Evolutionary conservation across 495 filamentous ascomycete species (phyloP), one percentile per base, ranked within the genome.

Genomic region (Daldinia loculata): DNA sequence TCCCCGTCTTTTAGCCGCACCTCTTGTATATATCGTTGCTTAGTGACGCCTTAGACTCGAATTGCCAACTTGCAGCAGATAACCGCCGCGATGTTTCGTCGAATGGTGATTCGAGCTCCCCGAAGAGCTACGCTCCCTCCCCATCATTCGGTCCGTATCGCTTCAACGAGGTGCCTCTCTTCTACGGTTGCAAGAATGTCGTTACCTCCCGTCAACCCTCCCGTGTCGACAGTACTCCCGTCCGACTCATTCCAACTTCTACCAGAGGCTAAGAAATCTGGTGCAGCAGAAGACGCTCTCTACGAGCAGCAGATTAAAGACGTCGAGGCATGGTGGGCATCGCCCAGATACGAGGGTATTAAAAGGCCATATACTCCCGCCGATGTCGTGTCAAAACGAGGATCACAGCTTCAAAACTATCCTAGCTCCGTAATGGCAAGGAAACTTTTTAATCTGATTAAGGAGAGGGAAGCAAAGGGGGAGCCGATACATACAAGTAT

Each of bases 381-480:
- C 67, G 94, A 97, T 81, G 90, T 99, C 32, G 95, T 96, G 59
- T 93, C 88, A 81, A 97, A 97, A 83, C 87, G 95, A 62, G 95
- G 95, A 3, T 89, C 92, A 8, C 83, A 98, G 67, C 86, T 91
- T 75, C 94, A 98, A 76, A 85, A 84, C 61, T 98, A 98, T 70
- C 93, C 96, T 0, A 95, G 92, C 78, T 96, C 92, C 2, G 78
- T 94, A 56, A 97, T 96, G 93, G 95, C 96, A 6, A 87, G 92
- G 76, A 98, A 99, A 79, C 86, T 99, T 9, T 99, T 96, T 81
- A 89, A 95, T 76, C 80, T 98, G 64, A 82, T 99, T 58, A 89
- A 90, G 63, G 89, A 93, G 76, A 85, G 90, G 73, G 89, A 88
- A 17, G 88, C 88, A 17, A 86, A 89, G 66, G 92, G 92, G 27